A percentile compares a stretch with the other conserved stretches of the same genome.
These are phyloP conservation scores for Kwoniella dejecticola DNA, from an alignment of 768 basidiomycete species.

Conservation along the genomic window DNA sequence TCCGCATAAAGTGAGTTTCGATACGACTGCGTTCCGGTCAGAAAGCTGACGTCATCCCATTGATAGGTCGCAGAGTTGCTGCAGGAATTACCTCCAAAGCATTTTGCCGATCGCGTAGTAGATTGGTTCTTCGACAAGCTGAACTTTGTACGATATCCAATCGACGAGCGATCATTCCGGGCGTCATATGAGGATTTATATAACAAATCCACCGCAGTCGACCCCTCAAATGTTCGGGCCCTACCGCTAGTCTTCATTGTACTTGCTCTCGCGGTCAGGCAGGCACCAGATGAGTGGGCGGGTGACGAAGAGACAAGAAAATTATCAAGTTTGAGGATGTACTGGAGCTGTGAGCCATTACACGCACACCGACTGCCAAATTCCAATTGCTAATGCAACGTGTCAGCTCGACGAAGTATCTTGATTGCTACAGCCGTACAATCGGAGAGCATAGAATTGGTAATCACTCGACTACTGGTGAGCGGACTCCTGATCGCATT, in stretches of 20 bases:
- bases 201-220: slow-evolving; percentile 56
- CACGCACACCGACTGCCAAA: not conserved
- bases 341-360: slow-evolving; percentile 82
- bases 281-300: slow-evolving; percentile 80
- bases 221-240: slow-evolving; percentile 47
- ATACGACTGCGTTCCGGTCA: no score
- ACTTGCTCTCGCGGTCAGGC: slow-evolving; percentile 77
- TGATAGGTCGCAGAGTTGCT: slow-evolving; percentile 73
- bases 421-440: slow-evolving; percentile 91
- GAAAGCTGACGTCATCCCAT: not conserved
- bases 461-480: slow-evolving; percentile 83
- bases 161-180: slow-evolving; percentile 65
- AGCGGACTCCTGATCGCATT: slow-evolving; percentile 3
- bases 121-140: slow-evolving; percentile 68
- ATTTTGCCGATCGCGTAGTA: slow-evolving; percentile 73
- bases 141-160: slow-evolving; percentile 91
- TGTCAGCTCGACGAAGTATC: slow-evolving; percentile 76
- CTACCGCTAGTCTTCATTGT: slow-evolving; percentile 92
- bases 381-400: not conserved
- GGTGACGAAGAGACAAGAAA: slow-evolving; percentile 75
- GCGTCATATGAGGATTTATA: slow-evolving; percentile 62
- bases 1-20: slow-evolving; percentile 65
- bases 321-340: slow-evolving; percentile 82
- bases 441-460: slow-evolving; percentile 86
- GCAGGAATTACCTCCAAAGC: slow-evolving; percentile 79